A percentile compares a stretch with the other conserved stretches of the same genome.
These are phyloP conservation scores for Chaetomium strumarium DNA, from an alignment of 2,329 filamentous ascomycete genomes.

Conservation along the genomic window DNA sequence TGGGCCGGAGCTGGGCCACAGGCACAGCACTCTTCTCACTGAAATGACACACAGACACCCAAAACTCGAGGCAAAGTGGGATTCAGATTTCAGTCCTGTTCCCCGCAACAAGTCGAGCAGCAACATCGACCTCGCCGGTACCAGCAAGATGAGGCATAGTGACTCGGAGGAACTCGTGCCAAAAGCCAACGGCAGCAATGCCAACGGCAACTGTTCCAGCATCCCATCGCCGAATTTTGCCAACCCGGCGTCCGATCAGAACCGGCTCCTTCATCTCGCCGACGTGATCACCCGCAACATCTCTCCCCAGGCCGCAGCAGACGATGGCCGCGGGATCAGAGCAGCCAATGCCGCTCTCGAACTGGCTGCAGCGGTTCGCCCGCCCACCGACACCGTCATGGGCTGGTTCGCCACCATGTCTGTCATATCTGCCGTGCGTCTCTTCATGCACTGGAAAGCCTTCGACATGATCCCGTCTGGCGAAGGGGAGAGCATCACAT, in stretches of 20 bases:
- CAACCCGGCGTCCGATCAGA: background rate
- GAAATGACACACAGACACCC: no score
- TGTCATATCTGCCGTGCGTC: constrained; percentile 21
- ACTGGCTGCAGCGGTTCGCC: constrained; percentile 15
- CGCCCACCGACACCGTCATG: constrained; percentile 23
- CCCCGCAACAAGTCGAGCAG: background rate
- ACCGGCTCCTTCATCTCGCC: constrained; percentile 9
- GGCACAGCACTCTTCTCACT: background rate
- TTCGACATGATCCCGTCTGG: constrained; percentile 23
- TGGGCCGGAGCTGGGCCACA: background rate
- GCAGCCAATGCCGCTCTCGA: constrained; percentile 14
- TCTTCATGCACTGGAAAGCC: constrained; percentile 25
- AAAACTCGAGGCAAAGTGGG: background rate
- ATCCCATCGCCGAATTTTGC: no score
- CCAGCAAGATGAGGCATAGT: background rate
- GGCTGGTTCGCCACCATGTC: constrained; percentile 20
- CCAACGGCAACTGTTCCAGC: background rate
- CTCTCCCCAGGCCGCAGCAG: background rate
- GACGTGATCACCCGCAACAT: constrained; percentile 12
- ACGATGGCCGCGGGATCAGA: constrained; percentile 11
- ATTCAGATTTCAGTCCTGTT: no score
- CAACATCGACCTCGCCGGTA: background rate
- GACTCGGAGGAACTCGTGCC: background rate
- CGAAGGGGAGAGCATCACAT: constrained; percentile 16
- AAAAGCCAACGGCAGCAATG: background rate